Percentiles rank a stretch among this genome's conserved stretches.
Conservation (phyloP, 768 basidiomycete genomes). For the Pleurotus cornucopiae region DNA sequence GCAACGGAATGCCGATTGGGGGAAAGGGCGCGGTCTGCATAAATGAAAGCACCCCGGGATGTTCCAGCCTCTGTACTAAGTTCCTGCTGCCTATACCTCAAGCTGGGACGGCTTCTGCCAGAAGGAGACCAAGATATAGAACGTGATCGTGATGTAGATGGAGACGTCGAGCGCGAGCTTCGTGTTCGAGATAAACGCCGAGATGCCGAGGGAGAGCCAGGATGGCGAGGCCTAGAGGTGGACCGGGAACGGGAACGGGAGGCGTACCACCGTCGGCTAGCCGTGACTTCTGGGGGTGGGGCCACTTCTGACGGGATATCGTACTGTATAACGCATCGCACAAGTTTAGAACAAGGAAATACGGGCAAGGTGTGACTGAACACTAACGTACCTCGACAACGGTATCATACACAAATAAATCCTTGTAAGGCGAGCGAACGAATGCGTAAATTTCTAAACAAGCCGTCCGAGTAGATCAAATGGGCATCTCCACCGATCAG, state of each 20-base stretch:
- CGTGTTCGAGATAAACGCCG: constrained; percentile 7
- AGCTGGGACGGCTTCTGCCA: constrained; percentile 23
- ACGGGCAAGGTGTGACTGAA: background rate
- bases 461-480: background rate
- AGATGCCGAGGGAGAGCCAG: constrained; percentile 23
- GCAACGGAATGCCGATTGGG: no score
- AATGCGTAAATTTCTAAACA: constrained; percentile 80
- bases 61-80: no score
- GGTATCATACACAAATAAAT: constrained; percentile 77
- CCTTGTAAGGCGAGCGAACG: constrained; percentile 83
- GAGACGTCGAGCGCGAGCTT: constrained; percentile 13
- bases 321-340: constrained; percentile 39
- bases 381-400: constrained; percentile 63
- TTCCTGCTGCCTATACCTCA: background rate
- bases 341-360: background rate
- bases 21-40: no score
- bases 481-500: background rate
- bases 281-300: constrained; percentile 26
- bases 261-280: constrained; percentile 24
- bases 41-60: no score
- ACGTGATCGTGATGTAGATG: constrained; percentile 20
- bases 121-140: constrained; percentile 30
- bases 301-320: constrained; percentile 43
- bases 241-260: constrained; percentile 3
- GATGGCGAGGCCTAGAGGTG: constrained; percentile 5